These are phyloP conservation scores for Colletotrichum lentis DNA, from an alignment of 2,329 filamentous ascomycete genomes.

Conservation along the genomic window DNA sequence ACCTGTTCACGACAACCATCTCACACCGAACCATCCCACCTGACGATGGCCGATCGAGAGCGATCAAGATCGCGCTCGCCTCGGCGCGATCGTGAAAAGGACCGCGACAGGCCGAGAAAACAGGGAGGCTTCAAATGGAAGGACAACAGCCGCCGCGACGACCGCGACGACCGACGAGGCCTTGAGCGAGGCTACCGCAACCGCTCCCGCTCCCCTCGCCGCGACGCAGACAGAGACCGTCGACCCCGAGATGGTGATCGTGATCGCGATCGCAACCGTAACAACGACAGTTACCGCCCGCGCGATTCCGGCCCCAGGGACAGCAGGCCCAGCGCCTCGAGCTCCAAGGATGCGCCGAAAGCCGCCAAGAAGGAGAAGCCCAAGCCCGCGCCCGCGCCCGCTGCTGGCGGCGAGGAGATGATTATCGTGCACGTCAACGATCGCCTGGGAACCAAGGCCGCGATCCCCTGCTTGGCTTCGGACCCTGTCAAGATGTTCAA, in stretches of 20 bases:
- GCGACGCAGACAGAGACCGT: constrained; percentile 38
- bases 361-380: constrained; percentile 46
- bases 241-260: constrained; percentile 48
- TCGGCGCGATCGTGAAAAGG: constrained; percentile 32
- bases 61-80: constrained; percentile 37
- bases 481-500: constrained; percentile 90
- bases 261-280: constrained; percentile 48
- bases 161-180: constrained; percentile 49
- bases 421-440: constrained; percentile 96
- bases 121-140: constrained; percentile 64
- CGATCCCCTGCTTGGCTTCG: constrained; percentile 85
- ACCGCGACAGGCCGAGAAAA: constrained; percentile 28
- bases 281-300: constrained; percentile 39
- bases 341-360: constrained; percentile 43
- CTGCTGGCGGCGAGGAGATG: constrained; percentile 73
- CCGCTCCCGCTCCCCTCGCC: constrained; percentile 51
- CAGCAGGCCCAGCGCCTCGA: constrained; percentile 42
- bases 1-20: neutral
- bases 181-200: constrained; percentile 63
- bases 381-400: constrained; percentile 43
- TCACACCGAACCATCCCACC: neutral
- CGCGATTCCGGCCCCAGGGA: constrained; percentile 41
- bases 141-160: constrained; percentile 60
- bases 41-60: constrained; percentile 33
- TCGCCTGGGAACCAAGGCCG: constrained; percentile 92